These are phyloP conservation scores for Noccaea caerulescens DNA, from an alignment of 345 rosid genomes.

Conservation along the genomic window DNA sequence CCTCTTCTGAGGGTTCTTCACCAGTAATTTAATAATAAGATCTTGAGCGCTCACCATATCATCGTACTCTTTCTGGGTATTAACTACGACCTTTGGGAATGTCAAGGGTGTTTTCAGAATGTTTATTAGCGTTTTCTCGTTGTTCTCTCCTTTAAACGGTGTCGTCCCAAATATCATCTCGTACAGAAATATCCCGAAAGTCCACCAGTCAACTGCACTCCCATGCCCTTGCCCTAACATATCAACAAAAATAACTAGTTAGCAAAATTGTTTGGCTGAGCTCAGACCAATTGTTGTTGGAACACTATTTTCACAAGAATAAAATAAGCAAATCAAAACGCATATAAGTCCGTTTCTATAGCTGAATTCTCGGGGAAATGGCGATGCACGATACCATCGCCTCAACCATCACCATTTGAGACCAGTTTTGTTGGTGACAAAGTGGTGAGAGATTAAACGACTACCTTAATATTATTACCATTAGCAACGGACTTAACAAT, in stretches of 20 bases:
- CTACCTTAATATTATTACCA: too few relatives aligned
- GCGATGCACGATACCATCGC: too few relatives aligned
- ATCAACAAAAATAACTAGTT: constrained; percentile 1
- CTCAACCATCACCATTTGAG: too few relatives aligned
- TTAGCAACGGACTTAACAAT: too few relatives aligned
- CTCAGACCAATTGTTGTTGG: background rate
- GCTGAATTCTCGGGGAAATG: too few relatives aligned
- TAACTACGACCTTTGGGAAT: constrained; percentile 68
- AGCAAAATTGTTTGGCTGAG: background rate
- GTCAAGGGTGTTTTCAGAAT: constrained; percentile 75
- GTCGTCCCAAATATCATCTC: constrained; percentile 89
- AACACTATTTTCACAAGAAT: background rate
- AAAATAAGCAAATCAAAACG: too few relatives aligned
- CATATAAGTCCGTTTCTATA: too few relatives aligned
- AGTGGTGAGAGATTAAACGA: too few relatives aligned
- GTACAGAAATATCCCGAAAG: constrained; percentile 79
- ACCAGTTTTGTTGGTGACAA: too few relatives aligned
- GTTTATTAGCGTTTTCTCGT: constrained; percentile 80
- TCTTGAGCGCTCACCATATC: constrained; percentile 74
- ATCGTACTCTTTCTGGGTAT: constrained; percentile 58
- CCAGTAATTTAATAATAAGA: constrained; percentile 66
- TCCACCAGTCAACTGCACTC: constrained; percentile 98
- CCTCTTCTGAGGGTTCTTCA: constrained; percentile 86
- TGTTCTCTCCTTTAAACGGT: constrained; percentile 92
- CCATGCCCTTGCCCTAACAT: constrained; percentile 86